Evolutionary conservation across 2,329 filamentous ascomycete genomes (phyloP), one percentile per base, ranked within the genome.

Genomic region (Epichloe elymi): DNA sequence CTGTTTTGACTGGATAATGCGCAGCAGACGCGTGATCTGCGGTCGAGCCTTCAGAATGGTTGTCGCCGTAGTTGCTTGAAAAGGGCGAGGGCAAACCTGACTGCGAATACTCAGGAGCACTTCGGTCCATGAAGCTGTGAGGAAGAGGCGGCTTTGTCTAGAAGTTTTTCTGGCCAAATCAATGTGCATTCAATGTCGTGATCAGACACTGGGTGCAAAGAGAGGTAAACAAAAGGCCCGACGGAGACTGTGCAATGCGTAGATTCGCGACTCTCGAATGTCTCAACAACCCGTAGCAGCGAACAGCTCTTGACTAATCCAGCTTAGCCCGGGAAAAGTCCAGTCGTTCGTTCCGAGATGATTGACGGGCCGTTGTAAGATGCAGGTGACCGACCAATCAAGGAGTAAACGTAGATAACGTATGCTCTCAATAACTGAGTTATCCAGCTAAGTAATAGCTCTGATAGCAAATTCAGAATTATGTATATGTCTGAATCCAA

Each of bases 11-110:
- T 61, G 86, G 77, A 73, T 94, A 95, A 72, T 91, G 86, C 73
- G 86, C 86, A 85, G 86, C 85, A 86, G 89, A 87, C 72, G 85
- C 78, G 78, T 88, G 87, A 85, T 95, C 90, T 93, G 86, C 82
- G 73, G 78, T 73, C 69, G 83, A 80, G 69, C 78, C 83, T 85
- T 94, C 88, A 89, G 88, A 90, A 76, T 83, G 79, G 72, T 79
- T 72, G 75, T 80, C 75, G 74, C 73, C 77, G 70, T 76, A 76
- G 69, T 75, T 76, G 72, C 74, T 78, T 67, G 79, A 76, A 73
- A 81, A 82, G 71, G 80, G 79, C 76, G 80, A 80, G 69, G 76
- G 82, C 85, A 87, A 88, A 88, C 85, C 85, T 88, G 85, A 81
- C 80, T 88, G 85, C 80, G 84, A 80, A 74, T 86, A 89, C 70